Base-by-base conservation (phyloP, 2,329 filamentous ascomycete species). In the Didymella glomerata region DNA sequence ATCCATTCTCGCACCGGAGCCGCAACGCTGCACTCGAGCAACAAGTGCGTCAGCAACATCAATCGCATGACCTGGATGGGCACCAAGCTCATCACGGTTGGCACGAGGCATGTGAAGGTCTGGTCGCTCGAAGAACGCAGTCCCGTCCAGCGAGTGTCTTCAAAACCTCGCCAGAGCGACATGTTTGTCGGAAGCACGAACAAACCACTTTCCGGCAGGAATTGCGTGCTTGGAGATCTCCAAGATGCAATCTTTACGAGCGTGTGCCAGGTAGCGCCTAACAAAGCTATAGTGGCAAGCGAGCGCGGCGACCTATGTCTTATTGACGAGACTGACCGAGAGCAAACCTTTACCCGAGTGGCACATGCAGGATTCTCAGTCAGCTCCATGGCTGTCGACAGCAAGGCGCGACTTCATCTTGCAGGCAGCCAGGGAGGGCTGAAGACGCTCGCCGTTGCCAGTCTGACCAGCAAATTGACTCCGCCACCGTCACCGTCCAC, bases 21-120 rank as follows among this genome's bases (percentile, higher is more conserved):
- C 20, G 89, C 93, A 2, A 92, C 84, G 68, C 81, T 98, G 32
- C 84, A 88, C 85, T 94, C 84, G 74, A 97, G 85, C 83, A 98
- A 98, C 77, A 92, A 95, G 75, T 98, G 95, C 78, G 98, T 93
- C 7, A 93, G 91, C 18, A 88, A 88, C 62, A 86, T 98, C 68
- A 89, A 89, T 64, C 88, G 90, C 52, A 96, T 99, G 86, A 85
- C 90, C 40, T 99, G 95, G 94, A 87, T 97, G 77, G 93, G 93
- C 11, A 90, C 84, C 66, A 90, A 80, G 66, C 83, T 99, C 51
- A 83, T 99, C 58, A 97, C 94, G 22, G 86, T 95, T 24, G 95
- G 95, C 14, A 90, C 95, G 50, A 88, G 95, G 25, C 94, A 97
- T 78, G 87, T 97, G 76, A 98, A 97, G 77, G 86, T 96, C 49